phyloP scores from a whole-genome alignment of 1,139 yeast species.

The Hyphopichia fennica region DNA sequence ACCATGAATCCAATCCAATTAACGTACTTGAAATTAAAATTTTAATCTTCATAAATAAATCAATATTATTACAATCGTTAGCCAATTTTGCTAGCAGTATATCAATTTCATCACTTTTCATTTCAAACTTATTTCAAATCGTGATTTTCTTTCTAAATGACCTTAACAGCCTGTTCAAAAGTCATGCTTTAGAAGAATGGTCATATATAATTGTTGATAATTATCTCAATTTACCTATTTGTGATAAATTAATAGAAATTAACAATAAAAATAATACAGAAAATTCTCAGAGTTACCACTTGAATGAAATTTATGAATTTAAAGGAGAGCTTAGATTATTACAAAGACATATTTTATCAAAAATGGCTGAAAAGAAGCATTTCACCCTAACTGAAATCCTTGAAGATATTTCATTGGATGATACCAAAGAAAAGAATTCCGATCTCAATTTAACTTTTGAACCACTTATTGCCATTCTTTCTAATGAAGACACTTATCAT shows the following conservation, averaged over 20 bases:
- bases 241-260: constrained; percentile 18
- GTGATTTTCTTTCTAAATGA: constrained; percentile 40
- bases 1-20: constrained; percentile 12
- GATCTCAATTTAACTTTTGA: constrained; percentile 10
- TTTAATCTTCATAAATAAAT: constrained; percentile 28
- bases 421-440: constrained; percentile 2
- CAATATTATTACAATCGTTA: constrained; percentile 26
- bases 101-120: constrained; percentile 33
- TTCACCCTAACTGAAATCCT: constrained; percentile 23
- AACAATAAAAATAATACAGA: constrained; percentile 11
- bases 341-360: constrained; percentile 43
- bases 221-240: constrained; percentile 28
- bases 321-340: constrained; percentile 47
- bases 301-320: constrained; percentile 37
- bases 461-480: constrained; percentile 15
- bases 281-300: constrained; percentile 13
- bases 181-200: constrained; percentile 25
- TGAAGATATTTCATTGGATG: constrained; percentile 22
- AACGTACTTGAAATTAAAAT: constrained; percentile 27
- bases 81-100: constrained; percentile 26
- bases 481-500: constrained; percentile 18
- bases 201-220: constrained; percentile 30
- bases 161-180: constrained; percentile 21
- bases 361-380: constrained; percentile 33
- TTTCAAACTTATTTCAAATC: constrained; percentile 34